These are phyloP conservation scores for Juncus effusus DNA, from an alignment of 176 grass and related monocot genomes.

Conservation along the genomic window DNA sequence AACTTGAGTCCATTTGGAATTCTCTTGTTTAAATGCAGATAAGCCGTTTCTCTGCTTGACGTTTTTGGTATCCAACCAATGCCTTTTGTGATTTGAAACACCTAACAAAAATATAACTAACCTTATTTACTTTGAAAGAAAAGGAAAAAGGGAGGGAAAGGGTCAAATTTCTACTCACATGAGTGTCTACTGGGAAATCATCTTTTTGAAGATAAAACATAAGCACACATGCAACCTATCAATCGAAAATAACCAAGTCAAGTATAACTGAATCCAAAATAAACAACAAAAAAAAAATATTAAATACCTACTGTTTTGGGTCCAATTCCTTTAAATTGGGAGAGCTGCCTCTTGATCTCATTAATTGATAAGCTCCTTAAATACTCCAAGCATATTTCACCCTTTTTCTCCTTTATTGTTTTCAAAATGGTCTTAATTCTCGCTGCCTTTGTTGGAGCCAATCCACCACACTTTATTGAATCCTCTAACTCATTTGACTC, in stretches of 20 bases:
- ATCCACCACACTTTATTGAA: conserved; percentile 67
- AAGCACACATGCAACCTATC: conserved; percentile 74
- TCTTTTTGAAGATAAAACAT: conserved; percentile 94
- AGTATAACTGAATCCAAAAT: neutral
- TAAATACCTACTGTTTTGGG: conserved; percentile 61
- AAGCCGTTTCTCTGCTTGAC: conserved; percentile 63
- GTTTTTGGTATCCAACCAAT: conserved; percentile 68
- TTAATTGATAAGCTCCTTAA: conserved; percentile 45
- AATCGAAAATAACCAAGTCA: conserved; percentile 5
- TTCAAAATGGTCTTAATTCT: conserved; percentile 62
- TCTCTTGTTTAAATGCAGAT: conserved; percentile 72
- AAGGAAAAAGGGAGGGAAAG: neutral
- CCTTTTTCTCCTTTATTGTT: conserved; percentile 49
- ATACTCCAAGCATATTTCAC: conserved; percentile 76
- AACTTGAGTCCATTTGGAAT: conserved; percentile 83
- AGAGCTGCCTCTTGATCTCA: conserved; percentile 75
- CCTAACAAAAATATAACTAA: conserved; percentile 43
- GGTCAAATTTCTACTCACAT: conserved; percentile 43
- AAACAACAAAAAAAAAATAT: neutral
- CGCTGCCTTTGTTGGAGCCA: conserved; percentile 68
- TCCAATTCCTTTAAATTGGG: conserved; percentile 79
- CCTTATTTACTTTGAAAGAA: neutral
- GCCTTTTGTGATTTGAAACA: conserved; percentile 74
- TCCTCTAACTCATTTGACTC: conserved; percentile 58
- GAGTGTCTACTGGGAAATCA: conserved; percentile 90